Evolutionary conservation across 257 asterid species (phyloP).

Genomic region (Euphrasia confusa): DNA sequence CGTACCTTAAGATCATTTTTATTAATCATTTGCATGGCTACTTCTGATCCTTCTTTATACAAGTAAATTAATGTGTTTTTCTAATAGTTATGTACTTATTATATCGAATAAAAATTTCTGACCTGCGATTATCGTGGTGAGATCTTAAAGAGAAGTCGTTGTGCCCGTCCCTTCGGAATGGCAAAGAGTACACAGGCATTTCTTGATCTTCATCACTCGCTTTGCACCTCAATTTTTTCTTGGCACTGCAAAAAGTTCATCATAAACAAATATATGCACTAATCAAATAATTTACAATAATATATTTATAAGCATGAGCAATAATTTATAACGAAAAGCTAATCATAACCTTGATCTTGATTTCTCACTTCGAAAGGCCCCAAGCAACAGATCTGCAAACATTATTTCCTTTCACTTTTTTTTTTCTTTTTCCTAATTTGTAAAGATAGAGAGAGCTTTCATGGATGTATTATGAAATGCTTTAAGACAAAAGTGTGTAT

Average conservation of each 20-base stretch:
- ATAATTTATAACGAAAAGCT: not conserved
- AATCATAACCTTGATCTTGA: slow-evolving; percentile 39
- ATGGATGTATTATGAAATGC: not conserved
- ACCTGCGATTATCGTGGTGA: not conserved
- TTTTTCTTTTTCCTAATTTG: not conserved
- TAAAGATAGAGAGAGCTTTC: not conserved
- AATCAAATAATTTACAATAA: no score
- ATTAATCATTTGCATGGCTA: no score
- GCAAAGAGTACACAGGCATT: slow-evolving; percentile 24
- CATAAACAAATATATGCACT: not conserved
- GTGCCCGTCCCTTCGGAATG: slow-evolving; percentile 31
- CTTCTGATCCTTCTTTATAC: no score
- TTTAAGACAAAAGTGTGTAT: not conserved
- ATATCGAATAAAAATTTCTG: no score
- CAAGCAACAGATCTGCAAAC: slow-evolving; percentile 31
- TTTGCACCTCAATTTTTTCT: slow-evolving; percentile 23
- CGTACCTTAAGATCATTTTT: no score
- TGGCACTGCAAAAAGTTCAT: slow-evolving; percentile 24
- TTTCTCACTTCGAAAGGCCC: slow-evolving; percentile 39
- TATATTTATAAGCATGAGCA: no score
- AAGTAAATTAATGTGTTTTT: no score
- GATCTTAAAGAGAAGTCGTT: slow-evolving; percentile 25
- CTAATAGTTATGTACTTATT: no score
- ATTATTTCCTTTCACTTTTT: not conserved
- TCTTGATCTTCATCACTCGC: slow-evolving; percentile 25